These are phyloP conservation scores for Austroboletus niveus DNA, from an alignment of 1,284 basidiomycete species.

Conservation along the genomic window DNA sequence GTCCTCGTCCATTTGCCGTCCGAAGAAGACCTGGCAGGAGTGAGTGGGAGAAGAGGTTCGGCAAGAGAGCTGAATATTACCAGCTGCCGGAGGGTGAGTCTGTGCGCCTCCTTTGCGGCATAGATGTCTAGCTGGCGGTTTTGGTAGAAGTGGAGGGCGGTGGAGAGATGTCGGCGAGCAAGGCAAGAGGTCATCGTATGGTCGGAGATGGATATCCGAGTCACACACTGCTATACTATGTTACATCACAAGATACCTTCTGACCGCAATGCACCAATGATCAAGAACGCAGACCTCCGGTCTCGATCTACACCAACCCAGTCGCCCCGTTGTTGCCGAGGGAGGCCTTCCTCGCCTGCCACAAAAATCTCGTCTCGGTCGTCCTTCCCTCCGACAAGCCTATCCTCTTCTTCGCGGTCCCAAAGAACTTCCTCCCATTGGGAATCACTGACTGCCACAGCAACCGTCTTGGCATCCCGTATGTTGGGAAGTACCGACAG, in stretches of 20 bases:
- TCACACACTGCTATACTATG: background rate
- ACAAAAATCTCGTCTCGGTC: slow-evolving; percentile 50
- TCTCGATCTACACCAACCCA: slow-evolving; percentile 77
- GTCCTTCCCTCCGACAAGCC: slow-evolving; percentile 26
- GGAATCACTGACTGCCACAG: slow-evolving; percentile 68
- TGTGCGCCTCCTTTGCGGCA: slow-evolving; percentile 71
- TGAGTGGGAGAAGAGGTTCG: slow-evolving; percentile 3
- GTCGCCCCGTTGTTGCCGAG: slow-evolving; percentile 50
- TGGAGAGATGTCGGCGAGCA: slow-evolving; percentile 36
- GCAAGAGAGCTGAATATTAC: slow-evolving; percentile 42
- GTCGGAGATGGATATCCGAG: slow-evolving; percentile 1
- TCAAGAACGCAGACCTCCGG: slow-evolving; percentile 70
- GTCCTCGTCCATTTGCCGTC: slow-evolving; percentile 73
- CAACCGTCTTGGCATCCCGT: slow-evolving; percentile 65
- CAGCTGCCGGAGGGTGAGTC: slow-evolving; percentile 78
- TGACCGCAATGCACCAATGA: slow-evolving; percentile 67
- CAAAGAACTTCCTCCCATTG: slow-evolving; percentile 78
- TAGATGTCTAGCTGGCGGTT: slow-evolving; percentile 82
- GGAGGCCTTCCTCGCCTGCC: slow-evolving; percentile 50
- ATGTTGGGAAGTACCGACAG: slow-evolving; percentile 71
- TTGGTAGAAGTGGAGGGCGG: slow-evolving; percentile 76
- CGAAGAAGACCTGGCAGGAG: slow-evolving; percentile 60
- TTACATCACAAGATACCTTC: slow-evolving; percentile 58
- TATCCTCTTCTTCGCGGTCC: slow-evolving; percentile 64
- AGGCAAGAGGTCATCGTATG: slow-evolving; percentile 13